Evolutionary conservation across 257 asterid species (phyloP), one percentile per base, ranked within the genome.

Genomic region (Sherardia arvensis): DNA sequence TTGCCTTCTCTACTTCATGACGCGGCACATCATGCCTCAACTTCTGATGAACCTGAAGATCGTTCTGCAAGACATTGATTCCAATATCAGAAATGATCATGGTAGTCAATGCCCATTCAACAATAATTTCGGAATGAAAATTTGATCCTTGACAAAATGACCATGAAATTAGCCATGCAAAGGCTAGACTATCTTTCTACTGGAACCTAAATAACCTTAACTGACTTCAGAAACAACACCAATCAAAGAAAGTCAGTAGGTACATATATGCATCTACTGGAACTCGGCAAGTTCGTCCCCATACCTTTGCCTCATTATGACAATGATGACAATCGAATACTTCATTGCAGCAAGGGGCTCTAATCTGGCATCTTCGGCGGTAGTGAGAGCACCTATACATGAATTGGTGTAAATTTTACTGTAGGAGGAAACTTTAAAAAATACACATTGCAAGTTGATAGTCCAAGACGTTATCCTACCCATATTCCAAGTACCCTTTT

Each of bases 341-440:
- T 71, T 85, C 95, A 71, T 82, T 69, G 83, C 97, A 87, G 65
- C 96, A 87, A 20, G 97, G 97, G 67, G 97, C 88, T 76, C 84
- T 79, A 53, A 90, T 82, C 61, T 77, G 86, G 74, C 97, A 90
- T 78, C 96, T 81, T 56, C 96, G 85, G 10, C 85, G 93, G 67
- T 87, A 90, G 69, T 90, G 97, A 53, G 87, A 59, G 79, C 96
- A 90, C 67, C 97, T 90, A 76, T 29, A 66, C 64, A 72, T 21
- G 63, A 17, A 22, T 27, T 57, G 64, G 60, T 12, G 23, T 33
- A 22, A 47, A 33, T 51, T 20, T 12, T 38, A 36, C 49, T 15
- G 7, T 15, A 14, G 15, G n/a, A 21, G 53, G 12, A 36, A 25
- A 33, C 15, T 1, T 15, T 17, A 28, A 18, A 25, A 18, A 7